phyloP scores from a whole-genome alignment of 768 basidiomycete species.

The Hortiboletus campestris region DNA sequence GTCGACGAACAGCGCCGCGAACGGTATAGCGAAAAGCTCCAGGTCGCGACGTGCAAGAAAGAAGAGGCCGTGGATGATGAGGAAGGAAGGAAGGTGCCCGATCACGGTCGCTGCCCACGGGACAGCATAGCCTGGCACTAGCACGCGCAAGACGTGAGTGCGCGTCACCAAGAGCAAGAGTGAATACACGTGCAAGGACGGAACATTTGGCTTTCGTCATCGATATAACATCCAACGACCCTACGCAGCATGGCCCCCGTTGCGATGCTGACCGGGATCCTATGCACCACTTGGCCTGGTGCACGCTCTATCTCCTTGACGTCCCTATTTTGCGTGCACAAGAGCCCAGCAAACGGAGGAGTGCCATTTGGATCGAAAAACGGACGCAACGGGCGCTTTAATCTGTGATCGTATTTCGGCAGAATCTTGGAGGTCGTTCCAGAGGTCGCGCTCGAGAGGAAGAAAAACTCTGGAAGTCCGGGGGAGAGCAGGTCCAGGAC shows the following conservation, averaged over 20 bases:
- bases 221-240: slow-evolving; percentile 2
- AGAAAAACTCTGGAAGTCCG: slow-evolving; percentile 12
- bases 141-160: neutral
- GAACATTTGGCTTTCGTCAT: slow-evolving; percentile 4
- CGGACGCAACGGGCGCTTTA: neutral
- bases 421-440: slow-evolving; percentile 5
- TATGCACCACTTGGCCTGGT: neutral
- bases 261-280: neutral
- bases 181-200: neutral
- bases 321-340: neutral
- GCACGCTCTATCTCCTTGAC: slow-evolving; percentile 1
- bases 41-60: slow-evolving; percentile 7
- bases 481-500: slow-evolving; percentile 17
- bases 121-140: slow-evolving; percentile 15
- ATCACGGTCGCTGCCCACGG: slow-evolving; percentile 19
- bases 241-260: neutral
- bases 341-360: neutral
- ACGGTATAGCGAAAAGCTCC: neutral
- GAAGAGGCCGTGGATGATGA: slow-evolving; percentile 22
- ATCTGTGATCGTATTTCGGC: slow-evolving; percentile 8
- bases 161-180: neutral
- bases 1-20: slow-evolving; percentile 1
- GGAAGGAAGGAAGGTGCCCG: slow-evolving; percentile 12
- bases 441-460: slow-evolving; percentile 14
- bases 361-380: neutral